Conservation (phyloP, 2,329 filamentous ascomycete species). For the Penicillium sp. region DNA sequence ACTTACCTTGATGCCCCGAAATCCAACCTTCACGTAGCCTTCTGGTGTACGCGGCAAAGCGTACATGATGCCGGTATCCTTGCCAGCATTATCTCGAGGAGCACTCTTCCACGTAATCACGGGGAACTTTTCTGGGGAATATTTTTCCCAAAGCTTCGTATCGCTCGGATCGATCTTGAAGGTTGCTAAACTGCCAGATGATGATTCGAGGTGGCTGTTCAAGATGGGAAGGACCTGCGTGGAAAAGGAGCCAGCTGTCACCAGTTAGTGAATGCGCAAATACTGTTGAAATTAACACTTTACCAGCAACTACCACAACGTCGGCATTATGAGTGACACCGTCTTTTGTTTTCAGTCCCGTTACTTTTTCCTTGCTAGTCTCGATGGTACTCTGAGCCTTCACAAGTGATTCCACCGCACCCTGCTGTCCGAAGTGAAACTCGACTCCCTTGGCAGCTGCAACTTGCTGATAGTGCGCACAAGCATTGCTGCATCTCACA, state of each 20-base stretch:
- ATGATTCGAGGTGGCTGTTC: constrained; percentile 29
- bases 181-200: constrained; percentile 27
- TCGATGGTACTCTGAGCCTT: constrained; percentile 8
- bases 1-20: constrained; percentile 26
- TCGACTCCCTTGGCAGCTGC: constrained; percentile 23
- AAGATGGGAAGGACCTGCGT: constrained; percentile 29
- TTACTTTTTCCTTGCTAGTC: constrained; percentile 8
- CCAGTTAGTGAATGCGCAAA: background rate
- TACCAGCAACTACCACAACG: constrained; percentile 26
- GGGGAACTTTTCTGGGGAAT: constrained; percentile 31
- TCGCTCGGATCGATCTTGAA: constrained; percentile 26
- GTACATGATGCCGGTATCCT: constrained; percentile 30
- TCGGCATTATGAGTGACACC: constrained; percentile 18
- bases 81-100: constrained; percentile 24
- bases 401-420: constrained; percentile 22
- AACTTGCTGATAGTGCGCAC: constrained; percentile 14
- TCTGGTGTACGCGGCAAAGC: constrained; percentile 27
- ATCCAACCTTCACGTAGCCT: constrained; percentile 29
- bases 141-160: constrained; percentile 30
- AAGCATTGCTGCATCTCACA: constrained; percentile 15
- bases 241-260: constrained; percentile 30
- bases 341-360: constrained; percentile 20
- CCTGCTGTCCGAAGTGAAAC: constrained; percentile 26
- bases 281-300: background rate
- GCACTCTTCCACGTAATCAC: constrained; percentile 33